These are phyloP conservation scores for Globisporangium echinulatum DNA, from an alignment of 352 stramenopile genomes.

Conservation along the genomic window DNA sequence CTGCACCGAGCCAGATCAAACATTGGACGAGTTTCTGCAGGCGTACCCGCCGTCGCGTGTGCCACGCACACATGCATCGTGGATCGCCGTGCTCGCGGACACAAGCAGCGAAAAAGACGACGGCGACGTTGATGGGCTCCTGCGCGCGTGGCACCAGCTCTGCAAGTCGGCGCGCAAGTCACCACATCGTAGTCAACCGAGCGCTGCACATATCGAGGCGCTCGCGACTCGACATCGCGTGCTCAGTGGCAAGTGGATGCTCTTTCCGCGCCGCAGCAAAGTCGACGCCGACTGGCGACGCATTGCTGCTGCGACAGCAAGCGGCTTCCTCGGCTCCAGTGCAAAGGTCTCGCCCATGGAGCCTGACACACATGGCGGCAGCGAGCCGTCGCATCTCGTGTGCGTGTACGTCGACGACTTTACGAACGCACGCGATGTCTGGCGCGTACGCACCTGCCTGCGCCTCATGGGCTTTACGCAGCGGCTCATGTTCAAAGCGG, in stretches of 20 bases:
- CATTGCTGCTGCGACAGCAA: conserved; percentile 1
- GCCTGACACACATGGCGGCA: neutral
- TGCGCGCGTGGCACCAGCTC: conserved; percentile 4
- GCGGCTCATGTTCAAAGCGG: conserved; percentile 10
- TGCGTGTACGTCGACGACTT: conserved; percentile 13
- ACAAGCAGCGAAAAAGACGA: neutral
- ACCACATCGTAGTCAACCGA: neutral
- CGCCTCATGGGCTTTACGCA: conserved; percentile 4
- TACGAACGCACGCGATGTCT: conserved; percentile 5
- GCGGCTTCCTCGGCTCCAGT: neutral
- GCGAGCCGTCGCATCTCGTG: conserved; percentile 5
- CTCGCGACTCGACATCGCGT: conserved; percentile 2
- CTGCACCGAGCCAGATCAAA: neutral
- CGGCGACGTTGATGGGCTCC: conserved; percentile 4
- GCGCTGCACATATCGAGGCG: neutral
- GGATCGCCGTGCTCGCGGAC: conserved; percentile 4
- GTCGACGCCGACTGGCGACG: conserved; percentile 6
- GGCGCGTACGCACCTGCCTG: conserved; percentile 2
- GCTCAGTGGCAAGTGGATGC: conserved; percentile 14
- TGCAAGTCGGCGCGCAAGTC: neutral
- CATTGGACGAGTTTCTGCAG: conserved; percentile 9
- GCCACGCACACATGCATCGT: neutral
- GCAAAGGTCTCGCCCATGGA: conserved; percentile 9
- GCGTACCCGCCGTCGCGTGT: conserved; percentile 4
- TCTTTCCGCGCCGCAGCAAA: conserved; percentile 4